Evolutionary conservation across 2,329 filamentous ascomycete species (phyloP), one percentile per base, ranked within the genome.

Genomic region (Botryotinia narcissicola): DNA sequence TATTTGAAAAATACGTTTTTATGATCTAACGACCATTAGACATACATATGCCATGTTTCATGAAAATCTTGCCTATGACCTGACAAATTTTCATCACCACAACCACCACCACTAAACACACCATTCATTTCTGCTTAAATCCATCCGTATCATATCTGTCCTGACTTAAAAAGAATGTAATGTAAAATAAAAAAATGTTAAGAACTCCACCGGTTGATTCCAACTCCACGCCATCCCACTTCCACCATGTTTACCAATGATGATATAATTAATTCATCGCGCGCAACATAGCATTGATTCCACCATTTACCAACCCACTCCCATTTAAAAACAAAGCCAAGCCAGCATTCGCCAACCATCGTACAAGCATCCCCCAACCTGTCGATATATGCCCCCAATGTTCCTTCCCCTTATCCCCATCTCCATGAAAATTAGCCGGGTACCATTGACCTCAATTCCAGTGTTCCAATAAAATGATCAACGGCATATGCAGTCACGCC

Each of bases 341-440:
- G 46, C 59, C 66, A 57, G 35, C 66, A 68, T 68, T 68, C 66
- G 66, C 66, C 48, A 57, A 68, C 66, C 66, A 68, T 68, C 66
- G 48, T 68, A 68, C 66, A 68, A 68, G 66, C 66, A 68, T 68
- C 66, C 66, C 64, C 66, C 35, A 68, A 68, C 66, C 35, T 68
- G 48, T 68, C 66, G 66, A 57, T 68, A 57, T 42, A n/a, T 68
- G 48, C 25, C 48, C 66, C 35, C 48, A 68, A 32, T 57, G 51
- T 68, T 68, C 48, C 48, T 57, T 68, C 35, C 66, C 25, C 35
- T 57, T 40, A 42, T 67, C 48, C 46, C 66, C 66, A 68, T 68
- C 48, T 57, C 48, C 48, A 68, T 68, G 66, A 68, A 68, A 57
- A 68, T 68, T 68, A 68, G 35, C 35, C 25, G 20, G 48, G 48